Evolutionary conservation across 805 yeast genomes (phyloP), one percentile per base, ranked within the genome.

Genomic region (Ogataea siamensis): DNA sequence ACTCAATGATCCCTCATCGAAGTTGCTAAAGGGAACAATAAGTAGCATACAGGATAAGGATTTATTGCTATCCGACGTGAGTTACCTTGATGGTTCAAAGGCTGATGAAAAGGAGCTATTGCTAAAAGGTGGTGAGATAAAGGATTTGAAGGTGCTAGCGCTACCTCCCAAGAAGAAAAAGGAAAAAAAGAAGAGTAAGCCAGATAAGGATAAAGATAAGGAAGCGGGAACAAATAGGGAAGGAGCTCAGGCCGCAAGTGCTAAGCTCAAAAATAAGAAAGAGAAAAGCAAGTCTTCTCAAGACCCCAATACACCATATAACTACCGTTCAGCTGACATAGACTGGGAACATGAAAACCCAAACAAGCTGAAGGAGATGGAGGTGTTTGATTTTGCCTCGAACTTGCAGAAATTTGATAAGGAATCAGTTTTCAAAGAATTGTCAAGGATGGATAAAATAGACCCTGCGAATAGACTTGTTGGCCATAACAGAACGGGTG

Each of bases 341-440:
- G 74, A 67, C 32, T 76, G 80, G 79, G 71, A 67, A 37, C 39
- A 45, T 7, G 76, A 69, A 28, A 76, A 72, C 40, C 70, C 77
- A 21, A 48, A 63, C 40, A 63, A 67, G 42, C 71, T 76, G 57
- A 69, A 76, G 47, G 45, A 61, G 13, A 57, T 70, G 38, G 71
- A 67, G 15, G 96, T 87, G 46, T 89, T 89, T 62, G 96, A 89
- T 58, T 89, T 89, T 60, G 86, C 78, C 39, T 80, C 86, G 10
- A 86, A 84, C 55, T 69, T 89, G 46, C 81, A 81, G 16, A 78
- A 80, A 68, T 89, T 89, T 54, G 93, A 89, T 59, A 89, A 89
- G 59, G 67, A 71, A 42, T 70, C 80, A 5, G 91, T 88, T 3
- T 83, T 89, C 59, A 84, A 83, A 33, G 87, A 87, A 55, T 73